Evolutionary conservation across 305 asterid genomes (phyloP).

Genomic region (Fraxinus floribunda): DNA sequence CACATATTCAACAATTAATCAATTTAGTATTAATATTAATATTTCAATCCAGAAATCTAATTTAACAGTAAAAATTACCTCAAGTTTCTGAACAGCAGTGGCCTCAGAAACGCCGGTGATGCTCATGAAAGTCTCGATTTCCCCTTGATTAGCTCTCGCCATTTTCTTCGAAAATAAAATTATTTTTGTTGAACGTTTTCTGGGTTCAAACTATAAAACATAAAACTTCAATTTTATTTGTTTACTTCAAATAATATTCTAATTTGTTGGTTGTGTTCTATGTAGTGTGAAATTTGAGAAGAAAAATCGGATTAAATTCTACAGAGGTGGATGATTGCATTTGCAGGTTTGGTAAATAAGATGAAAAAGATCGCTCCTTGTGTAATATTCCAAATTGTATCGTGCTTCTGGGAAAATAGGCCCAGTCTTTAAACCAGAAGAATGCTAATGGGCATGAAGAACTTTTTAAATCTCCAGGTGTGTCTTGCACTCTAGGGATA

Average conservation of each 20-base stretch:
- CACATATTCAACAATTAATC: background rate
- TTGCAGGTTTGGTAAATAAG: slow-evolving; percentile 17
- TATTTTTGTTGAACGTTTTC: background rate
- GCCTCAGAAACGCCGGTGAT: slow-evolving; percentile 78
- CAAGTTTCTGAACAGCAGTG: slow-evolving; percentile 61
- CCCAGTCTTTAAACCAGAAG: too few species aligned
- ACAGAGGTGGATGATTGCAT: slow-evolving; percentile 5
- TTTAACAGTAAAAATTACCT: slow-evolving; percentile 39
- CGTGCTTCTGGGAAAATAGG: background rate
- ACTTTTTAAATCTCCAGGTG: too few species aligned
- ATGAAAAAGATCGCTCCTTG: slow-evolving; percentile 17
- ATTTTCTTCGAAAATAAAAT: slow-evolving; percentile 27
- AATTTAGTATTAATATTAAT: background rate
- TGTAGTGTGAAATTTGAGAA: slow-evolving; percentile 7
- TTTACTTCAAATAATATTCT: background rate
- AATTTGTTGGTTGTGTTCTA: background rate
- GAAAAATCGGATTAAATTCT: background rate
- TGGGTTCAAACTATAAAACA: background rate
- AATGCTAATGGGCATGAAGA: too few species aligned
- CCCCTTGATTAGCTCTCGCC: slow-evolving; percentile 73
- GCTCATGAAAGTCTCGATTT: slow-evolving; percentile 69
- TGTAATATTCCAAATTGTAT: slow-evolving; percentile 17
- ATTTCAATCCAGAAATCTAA: background rate
- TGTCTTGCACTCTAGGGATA: too few species aligned
- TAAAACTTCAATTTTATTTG: slow-evolving; percentile 2